Evolutionary conservation across 75 land plant species (phyloP).

Genomic region (Pinus albicaulis): DNA sequence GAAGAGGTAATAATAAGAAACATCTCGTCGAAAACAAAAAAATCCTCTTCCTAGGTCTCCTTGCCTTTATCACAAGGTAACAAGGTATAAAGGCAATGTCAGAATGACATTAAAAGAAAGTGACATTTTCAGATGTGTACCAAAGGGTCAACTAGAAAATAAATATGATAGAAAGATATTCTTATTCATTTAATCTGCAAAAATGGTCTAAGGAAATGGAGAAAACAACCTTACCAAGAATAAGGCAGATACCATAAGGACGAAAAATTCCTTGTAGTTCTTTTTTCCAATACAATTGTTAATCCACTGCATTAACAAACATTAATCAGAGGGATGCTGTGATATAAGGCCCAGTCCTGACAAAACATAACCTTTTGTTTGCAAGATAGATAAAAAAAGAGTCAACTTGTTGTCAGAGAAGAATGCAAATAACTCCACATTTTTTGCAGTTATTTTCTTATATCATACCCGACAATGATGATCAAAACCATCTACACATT

Average conservation of each 20-base stretch:
- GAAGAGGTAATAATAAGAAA: too few species aligned
- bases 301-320: slow-evolving; percentile 70
- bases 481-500: slow-evolving; percentile 94
- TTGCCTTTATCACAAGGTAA: not conserved
- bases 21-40: too few species aligned
- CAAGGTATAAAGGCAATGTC: not conserved
- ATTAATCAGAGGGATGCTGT: not conserved
- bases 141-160: not conserved
- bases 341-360: not conserved
- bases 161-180: not conserved
- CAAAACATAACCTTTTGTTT: not conserved
- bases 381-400: not conserved
- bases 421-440: not conserved
- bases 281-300: slow-evolving; percentile 94
- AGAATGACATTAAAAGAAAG: not conserved
- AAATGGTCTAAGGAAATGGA: not conserved
- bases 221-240: slow-evolving; percentile 60
- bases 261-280: slow-evolving; percentile 77
- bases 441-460: not conserved
- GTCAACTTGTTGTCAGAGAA: not conserved
- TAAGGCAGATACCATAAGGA: slow-evolving; percentile 77
- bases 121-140: not conserved
- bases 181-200: not conserved
- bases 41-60: not conserved
- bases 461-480: slow-evolving; percentile 94